Percentiles rank a stretch among this genome's conserved stretches.
Evolutionary conservation across 305 asterid genomes (phyloP).

Genomic region (Fraxinus nigra): DNA sequence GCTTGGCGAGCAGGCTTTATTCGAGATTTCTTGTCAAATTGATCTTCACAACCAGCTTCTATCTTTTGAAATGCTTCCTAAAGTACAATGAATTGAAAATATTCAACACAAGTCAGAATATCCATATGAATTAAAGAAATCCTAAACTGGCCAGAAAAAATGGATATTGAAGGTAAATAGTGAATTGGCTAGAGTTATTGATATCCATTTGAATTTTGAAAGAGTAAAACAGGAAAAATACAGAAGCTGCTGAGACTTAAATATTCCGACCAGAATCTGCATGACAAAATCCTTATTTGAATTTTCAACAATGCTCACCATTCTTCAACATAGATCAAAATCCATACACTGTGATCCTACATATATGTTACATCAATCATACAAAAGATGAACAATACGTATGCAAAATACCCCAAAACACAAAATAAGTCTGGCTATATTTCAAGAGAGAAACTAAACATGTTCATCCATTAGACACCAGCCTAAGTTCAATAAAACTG

Average conservation of each 20-base stretch:
- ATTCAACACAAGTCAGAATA: slow-evolving; percentile 13
- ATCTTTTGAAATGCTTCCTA: slow-evolving; percentile 36
- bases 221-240: slow-evolving; percentile 3
- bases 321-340: background rate
- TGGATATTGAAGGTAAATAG: background rate
- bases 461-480: background rate
- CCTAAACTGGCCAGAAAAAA: background rate
- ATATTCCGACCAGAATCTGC: background rate
- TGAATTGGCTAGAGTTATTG: background rate
- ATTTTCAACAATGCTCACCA: background rate
- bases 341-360: background rate
- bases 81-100: slow-evolving; percentile 6
- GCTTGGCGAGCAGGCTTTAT: slow-evolving; percentile 52
- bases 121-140: background rate
- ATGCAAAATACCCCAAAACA: background rate
- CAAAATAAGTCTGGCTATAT: background rate
- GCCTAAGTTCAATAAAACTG: slow-evolving; percentile 4
- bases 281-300: background rate
- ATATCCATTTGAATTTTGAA: background rate
- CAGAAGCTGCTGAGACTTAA: background rate
- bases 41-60: slow-evolving; percentile 43
- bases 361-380: background rate
- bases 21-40: slow-evolving; percentile 44
- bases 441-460: background rate
- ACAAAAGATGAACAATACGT: background rate